Conservation (phyloP, 2,329 filamentous ascomycete genomes). For the Colletotrichum siamense region DNA sequence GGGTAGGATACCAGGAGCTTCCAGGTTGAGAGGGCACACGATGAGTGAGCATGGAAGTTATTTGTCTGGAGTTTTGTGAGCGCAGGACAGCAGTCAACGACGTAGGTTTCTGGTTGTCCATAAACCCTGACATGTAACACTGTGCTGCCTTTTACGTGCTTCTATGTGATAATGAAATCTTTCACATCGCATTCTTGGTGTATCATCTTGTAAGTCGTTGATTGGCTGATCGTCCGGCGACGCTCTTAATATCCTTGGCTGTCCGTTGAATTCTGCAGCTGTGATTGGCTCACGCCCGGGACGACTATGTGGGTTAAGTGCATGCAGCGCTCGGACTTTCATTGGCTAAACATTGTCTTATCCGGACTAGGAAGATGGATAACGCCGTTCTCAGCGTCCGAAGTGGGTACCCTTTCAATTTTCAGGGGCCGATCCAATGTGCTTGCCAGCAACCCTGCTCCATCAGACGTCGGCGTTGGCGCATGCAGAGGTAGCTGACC, state of each 20-base stretch:
- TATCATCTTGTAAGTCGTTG: neutral
- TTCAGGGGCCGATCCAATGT: neutral
- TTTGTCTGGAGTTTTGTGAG: neutral
- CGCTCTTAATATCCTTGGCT: neutral
- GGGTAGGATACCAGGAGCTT: neutral
- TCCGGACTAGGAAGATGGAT: neutral
- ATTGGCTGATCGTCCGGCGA: neutral
- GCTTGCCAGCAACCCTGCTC: conserved; percentile 11
- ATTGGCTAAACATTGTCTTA: conserved; percentile 1
- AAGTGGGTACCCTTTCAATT: neutral
- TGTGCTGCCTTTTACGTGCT: neutral
- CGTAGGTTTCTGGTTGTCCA: neutral
- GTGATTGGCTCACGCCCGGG: neutral
- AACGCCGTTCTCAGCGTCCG: neutral
- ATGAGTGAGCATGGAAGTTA: neutral
- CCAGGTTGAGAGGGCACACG: neutral
- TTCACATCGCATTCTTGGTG: neutral
- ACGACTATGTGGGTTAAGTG: neutral
- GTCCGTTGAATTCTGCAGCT: neutral
- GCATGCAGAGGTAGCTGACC: neutral
- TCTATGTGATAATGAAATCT: neutral
- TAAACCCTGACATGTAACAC: neutral
- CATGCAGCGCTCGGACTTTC: neutral
- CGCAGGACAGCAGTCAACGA: neutral
- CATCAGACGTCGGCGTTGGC: conserved; percentile 13